Evolutionary conservation across 352 stramenopile species (phyloP).

Genomic region (Pythium scleroteichum): DNA sequence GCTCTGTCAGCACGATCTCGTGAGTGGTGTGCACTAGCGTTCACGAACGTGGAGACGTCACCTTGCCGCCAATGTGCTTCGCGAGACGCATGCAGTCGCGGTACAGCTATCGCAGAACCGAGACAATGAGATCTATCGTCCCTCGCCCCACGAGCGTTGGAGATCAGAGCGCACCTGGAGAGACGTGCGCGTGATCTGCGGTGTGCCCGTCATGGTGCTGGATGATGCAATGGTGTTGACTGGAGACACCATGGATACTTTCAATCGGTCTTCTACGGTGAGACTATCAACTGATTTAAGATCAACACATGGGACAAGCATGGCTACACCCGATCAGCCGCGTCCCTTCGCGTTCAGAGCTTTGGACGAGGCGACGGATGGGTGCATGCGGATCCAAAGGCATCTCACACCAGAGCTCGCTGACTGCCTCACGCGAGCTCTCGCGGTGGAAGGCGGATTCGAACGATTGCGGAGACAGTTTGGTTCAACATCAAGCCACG

Average conservation of each 20-base stretch:
- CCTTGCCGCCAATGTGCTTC: conserved; percentile 86
- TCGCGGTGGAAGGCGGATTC: conserved; percentile 41
- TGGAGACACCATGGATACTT: too few relatives aligned
- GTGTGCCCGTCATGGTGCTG: conserved; percentile 32
- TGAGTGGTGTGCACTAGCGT: not conserved
- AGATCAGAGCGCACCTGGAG: conserved; percentile 48
- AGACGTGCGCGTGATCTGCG: conserved; percentile 73
- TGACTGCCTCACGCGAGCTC: conserved; percentile 27
- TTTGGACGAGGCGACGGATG: conserved; percentile 29
- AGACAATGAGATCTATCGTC: not conserved
- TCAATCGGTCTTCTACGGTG: conserved; percentile 26
- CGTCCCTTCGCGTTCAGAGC: not conserved
- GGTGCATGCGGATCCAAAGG: conserved; percentile 47
- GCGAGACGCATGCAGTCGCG: conserved; percentile 82
- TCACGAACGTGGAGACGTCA: conserved; percentile 19
- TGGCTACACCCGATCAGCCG: conserved; percentile 16
- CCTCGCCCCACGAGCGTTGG: not conserved
- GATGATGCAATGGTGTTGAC: not conserved
- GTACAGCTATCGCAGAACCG: conserved; percentile 57
- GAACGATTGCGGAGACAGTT: not conserved
- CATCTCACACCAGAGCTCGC: conserved; percentile 18
- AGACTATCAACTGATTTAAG: conserved; percentile 8
- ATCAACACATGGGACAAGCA: not conserved
- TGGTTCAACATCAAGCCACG: not conserved
- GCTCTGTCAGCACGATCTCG: conserved; percentile 40